These are phyloP conservation scores for Miamiensis avidus DNA, from an alignment of 169 alveolate genomes.

Conservation along the genomic window DNA sequence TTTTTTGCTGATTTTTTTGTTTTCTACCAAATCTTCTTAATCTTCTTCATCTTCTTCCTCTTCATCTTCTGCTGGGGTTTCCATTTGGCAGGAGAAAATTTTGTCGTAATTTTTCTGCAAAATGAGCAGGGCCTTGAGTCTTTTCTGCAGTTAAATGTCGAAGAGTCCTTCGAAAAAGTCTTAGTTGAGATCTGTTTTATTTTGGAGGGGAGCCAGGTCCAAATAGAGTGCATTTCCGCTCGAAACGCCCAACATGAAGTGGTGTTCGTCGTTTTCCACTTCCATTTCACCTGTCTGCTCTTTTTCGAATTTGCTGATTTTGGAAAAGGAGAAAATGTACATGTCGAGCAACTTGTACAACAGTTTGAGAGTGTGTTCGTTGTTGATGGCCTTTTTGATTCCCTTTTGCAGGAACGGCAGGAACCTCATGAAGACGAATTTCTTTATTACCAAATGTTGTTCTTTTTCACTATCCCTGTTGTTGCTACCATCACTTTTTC, in stretches of 20 bases:
- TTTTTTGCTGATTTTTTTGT: too few species aligned
- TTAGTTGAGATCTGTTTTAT: slow-evolving; percentile 6
- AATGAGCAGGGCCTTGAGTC: slow-evolving; percentile 15
- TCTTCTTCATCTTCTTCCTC: too few species aligned
- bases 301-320: too few species aligned
- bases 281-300: neutral
- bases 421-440: neutral
- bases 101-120: neutral
- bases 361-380: neutral
- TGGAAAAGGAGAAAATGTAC: neutral
- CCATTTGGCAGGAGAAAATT: too few species aligned
- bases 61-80: too few species aligned
- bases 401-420: neutral
- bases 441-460: neutral
- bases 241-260: neutral
- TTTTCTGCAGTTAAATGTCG: slow-evolving; percentile 9
- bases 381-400: neutral
- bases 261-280: neutral
- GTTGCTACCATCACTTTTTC: neutral
- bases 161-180: slow-evolving; percentile 13
- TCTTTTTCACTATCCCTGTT: neutral
- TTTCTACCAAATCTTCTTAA: too few species aligned
- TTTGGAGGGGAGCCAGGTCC: neutral
- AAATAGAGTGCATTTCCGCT: neutral
- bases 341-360: neutral